Evolutionary conservation across 2,329 filamentous ascomycete species (phyloP), one percentile per base, ranked within the genome.

Genomic region (Aureobasidium melanogenum): DNA sequence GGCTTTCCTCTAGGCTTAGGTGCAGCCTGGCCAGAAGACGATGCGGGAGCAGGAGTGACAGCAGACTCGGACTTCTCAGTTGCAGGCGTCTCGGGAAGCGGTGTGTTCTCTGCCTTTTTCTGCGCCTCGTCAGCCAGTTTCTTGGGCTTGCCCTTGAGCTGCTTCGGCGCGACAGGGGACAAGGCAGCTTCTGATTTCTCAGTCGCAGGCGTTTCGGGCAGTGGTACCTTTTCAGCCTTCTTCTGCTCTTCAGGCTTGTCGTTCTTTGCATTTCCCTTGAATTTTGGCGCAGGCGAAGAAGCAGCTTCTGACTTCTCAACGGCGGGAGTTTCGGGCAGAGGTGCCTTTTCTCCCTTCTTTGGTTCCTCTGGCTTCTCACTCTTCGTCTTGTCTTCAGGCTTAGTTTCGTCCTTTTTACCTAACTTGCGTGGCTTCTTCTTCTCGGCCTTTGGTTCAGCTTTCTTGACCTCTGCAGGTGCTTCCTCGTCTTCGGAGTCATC

Each of bases 401-500:
- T 43, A 43, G 57, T 19, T 22, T 61, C 59, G 41, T 63, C 58
- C 30, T 41, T 34, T 28, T 56, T 39, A 34, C 26, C 15, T 38
- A 47, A 34, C n/a, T 59, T 59, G 22, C 46, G 44, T 43, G 57
- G 57, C 36, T 60, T 60, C 57, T 60, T 50, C 57, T 60, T 61
- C 1, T 61, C 48, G 17, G 38, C 28, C 48, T 54, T 54, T 9
- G 24, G 8, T 7, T 47, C 44, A 19, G 9, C 44, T 38, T 57
- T 41, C 36, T 50, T 58, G 24, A 34, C 32, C 34, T 54, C 61
- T 59, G 26, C 19, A 28, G 55, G 41, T 12, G 50, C 39, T 34
- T 63, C 62, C 14, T 57, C 50, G 10, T 63, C 63, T 9, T 55
- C 47, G n/a, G 52, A 52, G 8, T 65, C 65, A 28, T 69, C 67